Evolutionary conservation across 2,329 filamentous ascomycete species (phyloP), one percentile per base, ranked within the genome.

Genomic region (Stemphylium beticola): DNA sequence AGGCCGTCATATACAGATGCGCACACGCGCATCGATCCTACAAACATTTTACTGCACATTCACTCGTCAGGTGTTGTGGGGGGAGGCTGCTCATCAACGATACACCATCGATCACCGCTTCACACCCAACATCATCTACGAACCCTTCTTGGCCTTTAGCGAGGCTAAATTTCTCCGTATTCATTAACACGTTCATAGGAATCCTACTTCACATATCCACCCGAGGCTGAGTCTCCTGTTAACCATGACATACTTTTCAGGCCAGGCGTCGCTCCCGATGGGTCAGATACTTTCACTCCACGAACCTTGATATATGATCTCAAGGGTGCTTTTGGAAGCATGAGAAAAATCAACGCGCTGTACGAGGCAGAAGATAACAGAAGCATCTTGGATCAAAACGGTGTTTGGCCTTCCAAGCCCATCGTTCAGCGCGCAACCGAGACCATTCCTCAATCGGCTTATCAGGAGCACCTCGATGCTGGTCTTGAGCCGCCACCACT

Each of bases 191-290:
- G 44, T 1, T 18, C 4, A 4, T 3, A 96, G 90, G 95, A 99
- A 81, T 96, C 93, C 1, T 99, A 99, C 77, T 98, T 98, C 72
- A 97, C 93, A 12, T 98, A 97, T 69, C 84, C 40, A 81, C 87
- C 58, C 81, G 90, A 71, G 82, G 57, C 61, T 85, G 64, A 89
- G 55, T 84, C 84, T 6, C 82, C 85, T 0, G 79, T 96, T 58
- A 85, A 96, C 67, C 91, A 96, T 79, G 88, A 96, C 74, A 82
- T 98, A 45, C 92, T 96, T 74, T 99, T 96, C 78, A 85, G 93
- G 14, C 83, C 90, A 0, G 95, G 95, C 2, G 74, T 96, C 54
- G 92, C 89, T 17, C 86, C 87, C 0, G 91, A 96, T 77, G 92
- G 93, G 15, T 82, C 86, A 6, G 95, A 99, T 64, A 99, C 95